These are phyloP conservation scores for Lolium rigidum DNA, from an alignment of 176 grass and related monocot genomes.

Conservation along the genomic window DNA sequence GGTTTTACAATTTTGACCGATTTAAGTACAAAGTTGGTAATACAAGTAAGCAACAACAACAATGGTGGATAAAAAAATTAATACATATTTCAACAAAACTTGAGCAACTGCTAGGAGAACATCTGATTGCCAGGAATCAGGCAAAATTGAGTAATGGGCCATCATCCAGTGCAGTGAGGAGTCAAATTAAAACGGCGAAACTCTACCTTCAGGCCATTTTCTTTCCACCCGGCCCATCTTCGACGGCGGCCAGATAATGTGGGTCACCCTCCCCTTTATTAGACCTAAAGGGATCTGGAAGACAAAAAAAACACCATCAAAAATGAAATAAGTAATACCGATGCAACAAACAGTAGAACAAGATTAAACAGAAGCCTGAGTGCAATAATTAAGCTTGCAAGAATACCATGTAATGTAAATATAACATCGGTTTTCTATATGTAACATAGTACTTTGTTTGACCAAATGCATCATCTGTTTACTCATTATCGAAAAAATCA, in stretches of 20 bases:
- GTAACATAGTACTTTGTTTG: no score
- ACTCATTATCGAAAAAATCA: no score
- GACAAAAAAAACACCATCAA: constrained; percentile 21
- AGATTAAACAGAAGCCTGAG: neutral
- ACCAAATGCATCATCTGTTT: no score
- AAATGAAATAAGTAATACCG: neutral
- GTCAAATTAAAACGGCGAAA: constrained; percentile 43
- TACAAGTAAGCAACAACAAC: constrained; percentile 21
- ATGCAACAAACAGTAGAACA: neutral
- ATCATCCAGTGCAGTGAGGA: neutral
- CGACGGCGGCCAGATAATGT: constrained; percentile 78
- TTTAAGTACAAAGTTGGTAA: neutral
- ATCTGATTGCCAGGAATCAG: neutral
- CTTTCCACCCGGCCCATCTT: constrained; percentile 70
- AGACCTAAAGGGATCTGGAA: constrained; percentile 85
- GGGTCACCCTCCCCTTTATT: constrained; percentile 72
- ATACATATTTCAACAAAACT: neutral
- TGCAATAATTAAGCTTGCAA: neutral
- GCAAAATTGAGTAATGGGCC: constrained; percentile 30
- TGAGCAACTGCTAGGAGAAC: neutral
- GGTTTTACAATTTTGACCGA: neutral
- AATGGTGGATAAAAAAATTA: neutral
- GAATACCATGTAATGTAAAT: neutral
- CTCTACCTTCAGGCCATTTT: constrained; percentile 60
- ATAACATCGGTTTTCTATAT: no score